Evolutionary conservation across 2,329 filamentous ascomycete species (phyloP), one percentile per base, ranked within the genome.

Genomic region (Tympanopsis confertula): DNA sequence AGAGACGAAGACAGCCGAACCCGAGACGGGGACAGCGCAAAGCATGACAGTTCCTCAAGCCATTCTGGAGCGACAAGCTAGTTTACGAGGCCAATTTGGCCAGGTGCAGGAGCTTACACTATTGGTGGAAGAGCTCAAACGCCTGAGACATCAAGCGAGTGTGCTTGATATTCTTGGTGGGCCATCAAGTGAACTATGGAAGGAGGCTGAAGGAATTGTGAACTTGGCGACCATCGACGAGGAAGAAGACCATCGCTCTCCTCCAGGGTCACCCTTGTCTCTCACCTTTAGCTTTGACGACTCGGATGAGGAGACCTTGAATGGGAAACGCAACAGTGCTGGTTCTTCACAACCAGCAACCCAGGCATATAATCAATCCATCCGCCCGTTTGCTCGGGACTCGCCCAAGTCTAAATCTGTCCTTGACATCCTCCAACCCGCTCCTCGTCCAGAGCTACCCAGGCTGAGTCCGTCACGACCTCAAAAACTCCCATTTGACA

Each of bases 161-260:
- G 53, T 61, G 28, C 57, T 78, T 32, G 62, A 66, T 33, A 62
- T 80, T 39, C 50, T 75, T 13, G 58, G 67, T 18, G 71, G 71
- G 2, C 57, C 64, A 3, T 67, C 73, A 18, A 61, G 61, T 36
- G 62, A 65, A 35, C 59, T 74, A 20, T 81, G 75, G 75, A 68
- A 70, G 48, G 74, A 80, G 52, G 75, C 78, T 14, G 74, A 78
- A 48, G 74, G 71, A 12, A 81, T 81, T 57, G 76, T 81, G 41
- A 75, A 78, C 45, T 60, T 81, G 37, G 76, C 76, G 20, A 78
- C 78, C 35, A 66, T 79, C 44, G 74, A 79, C 46, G 71, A 73
- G 35, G 72, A 78, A 19, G 71, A 76, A 41, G 60, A 68, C 15
- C 61, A 63, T 17, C 50, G 59, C 22, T 59, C 63, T 5, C 65